Evolutionary conservation across 495 filamentous ascomycete genomes (phyloP).

Genomic region (Aspergillus sclerotiicarbonarius): DNA sequence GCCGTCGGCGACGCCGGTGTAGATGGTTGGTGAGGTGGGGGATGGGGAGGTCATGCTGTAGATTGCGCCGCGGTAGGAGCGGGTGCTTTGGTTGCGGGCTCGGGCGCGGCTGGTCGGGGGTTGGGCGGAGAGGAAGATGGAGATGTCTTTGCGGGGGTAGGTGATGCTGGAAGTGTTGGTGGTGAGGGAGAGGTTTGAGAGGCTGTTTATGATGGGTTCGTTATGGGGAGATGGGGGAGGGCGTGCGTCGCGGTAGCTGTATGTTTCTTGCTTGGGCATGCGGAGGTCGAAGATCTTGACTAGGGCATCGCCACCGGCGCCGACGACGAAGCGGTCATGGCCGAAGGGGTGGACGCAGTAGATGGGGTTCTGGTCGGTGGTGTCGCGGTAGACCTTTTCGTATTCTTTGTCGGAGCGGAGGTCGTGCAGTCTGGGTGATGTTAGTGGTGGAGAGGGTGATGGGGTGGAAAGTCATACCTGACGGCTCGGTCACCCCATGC

Average conservation of each 20-base stretch:
- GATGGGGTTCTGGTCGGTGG: constrained; percentile 54
- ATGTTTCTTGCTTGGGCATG: constrained; percentile 40
- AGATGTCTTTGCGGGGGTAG: constrained; percentile 33
- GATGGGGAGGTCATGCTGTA: constrained; percentile 61
- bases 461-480: constrained; percentile 31
- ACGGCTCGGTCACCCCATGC: constrained; percentile 61
- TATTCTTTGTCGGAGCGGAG: constrained; percentile 51
- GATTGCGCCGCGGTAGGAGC: constrained; percentile 46
- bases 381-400: constrained; percentile 52
- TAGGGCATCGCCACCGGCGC: constrained; percentile 53
- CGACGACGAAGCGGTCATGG: constrained; percentile 56
- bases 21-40: constrained; percentile 52
- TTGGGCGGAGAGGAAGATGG: constrained; percentile 38
- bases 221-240: constrained; percentile 1
- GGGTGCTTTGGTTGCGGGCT: constrained; percentile 11
- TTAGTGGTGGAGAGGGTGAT: not conserved
- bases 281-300: constrained; percentile 68
- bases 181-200: not conserved
- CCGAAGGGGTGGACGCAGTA: constrained; percentile 60
- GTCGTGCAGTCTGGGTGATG: constrained; percentile 58
- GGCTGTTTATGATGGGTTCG: constrained; percentile 1
- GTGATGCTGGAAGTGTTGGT: constrained; percentile 9
- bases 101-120: constrained; percentile 14
- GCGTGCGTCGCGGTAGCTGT: constrained; percentile 37
- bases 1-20: constrained; percentile 52